Evolutionary conservation across 352 stramenopile genomes (phyloP).

Genomic region (Pythium plurisporium): DNA sequence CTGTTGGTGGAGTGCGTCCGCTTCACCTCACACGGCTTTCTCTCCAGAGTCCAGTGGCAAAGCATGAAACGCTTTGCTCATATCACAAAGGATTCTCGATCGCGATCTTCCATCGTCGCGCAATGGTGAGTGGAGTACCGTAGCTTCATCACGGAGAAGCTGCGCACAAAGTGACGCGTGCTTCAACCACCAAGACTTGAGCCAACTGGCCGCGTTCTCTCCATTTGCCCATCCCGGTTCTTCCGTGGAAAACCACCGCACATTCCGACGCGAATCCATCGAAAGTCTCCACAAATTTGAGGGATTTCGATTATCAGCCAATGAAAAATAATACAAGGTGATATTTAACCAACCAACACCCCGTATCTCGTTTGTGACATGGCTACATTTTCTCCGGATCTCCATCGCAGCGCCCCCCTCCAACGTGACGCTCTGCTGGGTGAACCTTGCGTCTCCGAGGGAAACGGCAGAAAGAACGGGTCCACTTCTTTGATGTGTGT

Average conservation of each 20-base stretch:
- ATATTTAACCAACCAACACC: slow-evolving; percentile 7
- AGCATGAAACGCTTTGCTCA: too few relatives aligned
- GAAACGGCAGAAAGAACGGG: slow-evolving; percentile 1
- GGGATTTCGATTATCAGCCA: background rate
- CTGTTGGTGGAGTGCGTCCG: background rate
- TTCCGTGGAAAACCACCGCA: slow-evolving; percentile 14
- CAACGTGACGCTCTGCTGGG: slow-evolving; percentile 5
- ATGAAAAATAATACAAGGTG: background rate
- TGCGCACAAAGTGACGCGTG: background rate
- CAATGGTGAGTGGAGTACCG: background rate
- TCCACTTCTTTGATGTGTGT: background rate
- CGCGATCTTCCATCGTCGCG: background rate
- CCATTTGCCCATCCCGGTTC: background rate
- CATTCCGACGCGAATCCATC: slow-evolving; percentile 13
- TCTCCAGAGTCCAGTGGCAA: background rate
- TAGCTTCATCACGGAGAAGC: too few relatives aligned
- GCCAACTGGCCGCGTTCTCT: background rate
- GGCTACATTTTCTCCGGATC: slow-evolving; percentile 8
- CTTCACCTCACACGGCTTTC: background rate
- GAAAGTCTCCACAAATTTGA: slow-evolving; percentile 5
- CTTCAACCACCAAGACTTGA: background rate
- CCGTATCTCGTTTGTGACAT: slow-evolving; percentile 3
- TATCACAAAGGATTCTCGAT: background rate
- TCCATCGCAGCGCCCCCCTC: background rate
- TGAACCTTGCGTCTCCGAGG: too few relatives aligned